A percentile compares a stretch with the other conserved stretches of the same genome.
Conservation (phyloP, 2,329 filamentous ascomycete genomes). For the Clarireedia homoeocarpa region DNA sequence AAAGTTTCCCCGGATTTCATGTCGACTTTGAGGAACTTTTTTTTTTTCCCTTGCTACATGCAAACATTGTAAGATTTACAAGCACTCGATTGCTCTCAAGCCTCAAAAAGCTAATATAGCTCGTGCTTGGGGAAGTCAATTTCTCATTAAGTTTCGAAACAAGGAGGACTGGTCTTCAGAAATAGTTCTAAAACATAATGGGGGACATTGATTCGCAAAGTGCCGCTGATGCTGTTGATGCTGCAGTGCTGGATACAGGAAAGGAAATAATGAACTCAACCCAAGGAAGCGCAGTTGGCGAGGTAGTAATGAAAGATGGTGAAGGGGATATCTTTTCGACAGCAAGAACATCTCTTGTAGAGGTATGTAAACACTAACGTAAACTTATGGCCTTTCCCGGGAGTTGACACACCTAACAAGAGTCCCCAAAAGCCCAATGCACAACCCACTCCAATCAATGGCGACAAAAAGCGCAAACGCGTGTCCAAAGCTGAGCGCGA, state of each 20-base stretch:
- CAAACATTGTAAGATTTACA: background rate
- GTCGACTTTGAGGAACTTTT: background rate
- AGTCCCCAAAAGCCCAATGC: background rate
- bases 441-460: background rate
- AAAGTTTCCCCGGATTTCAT: no score
- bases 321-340: background rate
- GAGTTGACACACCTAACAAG: background rate
- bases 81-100: no score
- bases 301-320: background rate
- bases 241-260: background rate
- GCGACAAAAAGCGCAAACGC: slow-evolving; percentile 4
- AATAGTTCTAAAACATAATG: background rate
- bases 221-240: background rate
- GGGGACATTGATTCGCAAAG: background rate
- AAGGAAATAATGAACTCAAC: background rate
- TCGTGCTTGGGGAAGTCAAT: no score
- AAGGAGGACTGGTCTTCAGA: background rate
- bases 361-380: background rate
- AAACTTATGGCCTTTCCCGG: background rate
- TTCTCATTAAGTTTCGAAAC: no score
- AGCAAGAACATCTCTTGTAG: background rate
- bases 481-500: slow-evolving; percentile 2
- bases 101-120: no score
- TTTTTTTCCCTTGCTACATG: background rate
- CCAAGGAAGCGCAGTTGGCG: background rate